Conservation (phyloP, 2,329 filamentous ascomycete species). For the Emericellopsis cladophorae region DNA sequence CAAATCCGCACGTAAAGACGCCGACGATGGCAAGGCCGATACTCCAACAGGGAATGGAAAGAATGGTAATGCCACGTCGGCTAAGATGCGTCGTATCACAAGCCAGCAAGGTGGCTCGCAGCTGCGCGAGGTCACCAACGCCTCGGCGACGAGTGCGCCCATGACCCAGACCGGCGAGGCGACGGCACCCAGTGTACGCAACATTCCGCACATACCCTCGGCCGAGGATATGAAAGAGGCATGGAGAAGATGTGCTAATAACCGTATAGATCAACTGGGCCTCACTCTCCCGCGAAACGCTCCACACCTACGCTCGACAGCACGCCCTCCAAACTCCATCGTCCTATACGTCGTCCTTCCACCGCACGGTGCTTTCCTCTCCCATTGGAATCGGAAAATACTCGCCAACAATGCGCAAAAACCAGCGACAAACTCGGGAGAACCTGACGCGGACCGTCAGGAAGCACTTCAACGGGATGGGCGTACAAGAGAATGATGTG, state of each 20-base stretch:
- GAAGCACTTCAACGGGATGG: conserved; percentile 74
- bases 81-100: conserved; percentile 42
- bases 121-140: conserved; percentile 29
- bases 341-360: conserved; percentile 53
- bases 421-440: conserved; percentile 56
- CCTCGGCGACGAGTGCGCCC: conserved; percentile 10
- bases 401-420: conserved; percentile 63
- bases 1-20: conserved; percentile 29
- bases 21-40: conserved; percentile 32
- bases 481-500: conserved; percentile 70
- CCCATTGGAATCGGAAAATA: conserved; percentile 53
- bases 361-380: conserved; percentile 47
- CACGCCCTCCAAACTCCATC: conserved; percentile 60
- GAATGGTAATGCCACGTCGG: conserved; percentile 28
- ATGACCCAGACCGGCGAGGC: conserved; percentile 18
- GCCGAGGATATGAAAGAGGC: neutral
- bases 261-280: conserved; percentile 47
- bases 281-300: conserved; percentile 51
- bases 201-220: conserved; percentile 4
- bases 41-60: conserved; percentile 28
- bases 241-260: too few relatives aligned
- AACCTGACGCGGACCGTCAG: conserved; percentile 59
- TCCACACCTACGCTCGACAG: conserved; percentile 65
- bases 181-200: conserved; percentile 19
- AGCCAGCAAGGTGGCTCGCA: conserved; percentile 36